These are phyloP conservation scores for Coemansia sp. DNA, from an alignment of 371 early-diverging fungal genomes.

Conservation along the genomic window DNA sequence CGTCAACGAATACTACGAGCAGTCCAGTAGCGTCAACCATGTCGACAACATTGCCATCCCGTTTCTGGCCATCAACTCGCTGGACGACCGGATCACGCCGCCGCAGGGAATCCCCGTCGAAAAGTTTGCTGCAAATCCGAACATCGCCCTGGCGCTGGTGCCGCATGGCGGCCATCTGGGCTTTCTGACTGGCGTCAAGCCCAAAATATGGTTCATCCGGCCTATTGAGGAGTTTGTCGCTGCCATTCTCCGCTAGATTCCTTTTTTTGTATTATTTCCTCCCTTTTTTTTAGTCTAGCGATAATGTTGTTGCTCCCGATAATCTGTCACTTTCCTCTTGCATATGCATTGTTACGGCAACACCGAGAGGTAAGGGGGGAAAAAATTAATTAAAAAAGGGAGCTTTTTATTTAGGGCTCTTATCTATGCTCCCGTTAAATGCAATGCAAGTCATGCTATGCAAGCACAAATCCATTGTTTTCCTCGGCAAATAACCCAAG, in stretches of 20 bases:
- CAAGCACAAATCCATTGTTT: too few relatives aligned
- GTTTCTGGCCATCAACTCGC: conserved; percentile 77
- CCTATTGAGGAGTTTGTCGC: conserved; percentile 67
- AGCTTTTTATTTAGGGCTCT: too few relatives aligned
- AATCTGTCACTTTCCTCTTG: too few relatives aligned
- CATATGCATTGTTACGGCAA: too few relatives aligned
- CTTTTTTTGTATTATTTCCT: background rate
- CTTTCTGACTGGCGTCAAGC: conserved; percentile 73
- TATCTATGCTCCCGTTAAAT: too few relatives aligned
- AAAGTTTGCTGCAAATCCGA: conserved; percentile 71
- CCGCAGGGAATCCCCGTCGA: conserved; percentile 69
- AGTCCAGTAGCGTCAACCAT: conserved; percentile 66
- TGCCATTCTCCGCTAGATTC: conserved; percentile 15
- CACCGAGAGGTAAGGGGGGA: too few relatives aligned
- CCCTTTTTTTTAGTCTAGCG: background rate
- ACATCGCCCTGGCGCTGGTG: conserved; percentile 81
- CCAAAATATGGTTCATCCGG: conserved; percentile 63
- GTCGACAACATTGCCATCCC: conserved; percentile 74
- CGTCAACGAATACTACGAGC: conserved; percentile 82
- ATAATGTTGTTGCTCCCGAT: too few relatives aligned
- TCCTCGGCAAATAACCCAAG: too few relatives aligned
- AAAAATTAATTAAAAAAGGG: too few relatives aligned
- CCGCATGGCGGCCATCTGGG: conserved; percentile 93
- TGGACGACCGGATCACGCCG: conserved; percentile 89
- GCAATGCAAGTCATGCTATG: too few relatives aligned